phyloP scores from a whole-genome alignment of 2,329 filamentous ascomycete species.

The Aspergillus brunneoviolaceus region DNA sequence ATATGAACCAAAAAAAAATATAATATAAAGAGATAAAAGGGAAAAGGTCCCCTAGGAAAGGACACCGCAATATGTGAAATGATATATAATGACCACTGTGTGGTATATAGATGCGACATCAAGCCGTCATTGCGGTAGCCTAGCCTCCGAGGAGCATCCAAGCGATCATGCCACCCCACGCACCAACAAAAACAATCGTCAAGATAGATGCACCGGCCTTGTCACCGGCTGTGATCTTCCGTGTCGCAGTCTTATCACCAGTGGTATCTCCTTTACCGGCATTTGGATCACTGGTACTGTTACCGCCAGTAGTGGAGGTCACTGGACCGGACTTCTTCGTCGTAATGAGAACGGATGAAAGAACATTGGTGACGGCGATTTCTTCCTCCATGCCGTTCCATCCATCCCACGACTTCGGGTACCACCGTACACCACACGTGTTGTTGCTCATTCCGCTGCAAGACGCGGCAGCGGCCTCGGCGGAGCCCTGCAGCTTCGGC shows the following conservation, averaged over 20 bases:
- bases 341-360: constrained; percentile 60
- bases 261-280: constrained; percentile 30
- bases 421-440: constrained; percentile 66
- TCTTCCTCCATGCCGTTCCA: constrained; percentile 65
- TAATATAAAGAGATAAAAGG: too few species aligned
- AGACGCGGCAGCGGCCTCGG: constrained; percentile 58
- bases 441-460: constrained; percentile 60
- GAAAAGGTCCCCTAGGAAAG: not conserved
- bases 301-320: constrained; percentile 56
- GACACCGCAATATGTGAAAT: not conserved
- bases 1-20: not conserved
- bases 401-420: constrained; percentile 52
- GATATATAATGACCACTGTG: not conserved
- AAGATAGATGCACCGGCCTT: constrained; percentile 40
- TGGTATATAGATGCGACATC: not conserved
- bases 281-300: constrained; percentile 37
- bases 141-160: constrained; percentile 32
- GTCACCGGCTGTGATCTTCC: constrained; percentile 33
- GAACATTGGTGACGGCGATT: constrained; percentile 64
- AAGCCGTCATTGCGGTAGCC: not conserved
- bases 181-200: constrained; percentile 31
- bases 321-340: constrained; percentile 46
- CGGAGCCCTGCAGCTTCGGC: constrained; percentile 57
- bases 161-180: constrained; percentile 29
- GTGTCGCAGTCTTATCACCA: not conserved